Evolutionary conservation across 2,329 filamentous ascomycete species (phyloP), one percentile per base, ranked within the genome.

Genomic region (Penicillium sp.): DNA sequence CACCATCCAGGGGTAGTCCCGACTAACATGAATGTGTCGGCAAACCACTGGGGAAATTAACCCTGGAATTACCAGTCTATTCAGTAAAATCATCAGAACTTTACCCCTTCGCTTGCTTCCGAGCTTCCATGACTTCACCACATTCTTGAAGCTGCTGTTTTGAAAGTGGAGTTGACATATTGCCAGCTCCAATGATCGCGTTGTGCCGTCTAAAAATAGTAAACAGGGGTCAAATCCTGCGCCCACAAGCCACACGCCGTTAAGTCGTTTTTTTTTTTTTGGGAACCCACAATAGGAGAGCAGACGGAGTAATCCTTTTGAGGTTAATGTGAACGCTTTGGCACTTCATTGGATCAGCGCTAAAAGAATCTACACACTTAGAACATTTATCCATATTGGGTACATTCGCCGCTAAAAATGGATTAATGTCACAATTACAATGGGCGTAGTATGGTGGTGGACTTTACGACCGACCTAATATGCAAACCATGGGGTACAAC

Each of bases 171-270:
- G 40, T 22, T 45, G 18, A 34, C n/a, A 42, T 54, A 42, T 26
- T 35, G 4, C 20, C 31, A 35, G 31, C 31, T 43, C 45, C 49
- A 51, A 51, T 51, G 26, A 51, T 26, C 16, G 20, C 16, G 14
- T 22, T 34, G 35, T 14, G 16, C 26, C 22, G 53, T 20, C 48
- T 55, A 52, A 52, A 52, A 55, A 55, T 55, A 55, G 53, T n/a
- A 45, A 16, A 35, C 40, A 50, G 26, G 48, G 40, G 48, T 40
- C 35, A 34, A 35, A 38, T 44, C 34, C 16, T 50, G 49, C 49
- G 13, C 16, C 49, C 38, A 51, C 38, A 34, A 51, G 26, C 49
- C 49, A 44, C 29, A 44, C 16, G 14, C 29, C 26, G 16, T 51
- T 35, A 18, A 34, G 39, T 26, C 2, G 14, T 44, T 42, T 18